Evolutionary conservation across 2,329 filamentous ascomycete genomes (phyloP), one percentile per base, ranked within the genome.

Genomic region (Byssochlamys sp.): DNA sequence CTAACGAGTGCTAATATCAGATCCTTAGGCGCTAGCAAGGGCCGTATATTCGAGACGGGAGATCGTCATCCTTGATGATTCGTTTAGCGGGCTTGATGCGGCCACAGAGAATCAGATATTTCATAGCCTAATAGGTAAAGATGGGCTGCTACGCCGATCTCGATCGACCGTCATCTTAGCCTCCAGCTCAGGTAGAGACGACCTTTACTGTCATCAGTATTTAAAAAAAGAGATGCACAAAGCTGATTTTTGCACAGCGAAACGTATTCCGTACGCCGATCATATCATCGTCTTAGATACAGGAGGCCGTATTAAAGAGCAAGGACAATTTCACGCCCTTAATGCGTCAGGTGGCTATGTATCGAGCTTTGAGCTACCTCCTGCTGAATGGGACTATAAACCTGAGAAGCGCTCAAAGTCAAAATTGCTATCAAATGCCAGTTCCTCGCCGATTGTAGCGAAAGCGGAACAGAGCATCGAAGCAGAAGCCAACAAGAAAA

Each of bases 31-130:
- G 19, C 26, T 54, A 6, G 80, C 80, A 25, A 71, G 80, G 56
- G 79, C 79, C 12, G 69, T 81, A 9, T 82, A 81, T 63, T 73
- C 79, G 24, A 73, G 56, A 50, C 56, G 45, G 35, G 53, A 56
- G 33, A 57, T 59, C 29, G 49, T 61, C 3, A 26, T 61, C 12
- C 58, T 61, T 4, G 59, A 61, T 10, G 59, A 61, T 49, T 51
- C 58, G 6, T 58, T 61, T 33, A 61, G 58, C n/a, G 59, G 59
- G n/a, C 58, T 61, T 51, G 59, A 61, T 25, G 56, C 59, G 3
- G 53, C 58, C 2, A 61, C 59, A 27, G 59, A 59, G 31, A 59
- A 61, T n/a, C 59, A 59, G 12, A 59, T 61, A 50, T 61, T 57
- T 39, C 58, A 59, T 54, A 59, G 59, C 45, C 25, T 61, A 31